These are phyloP conservation scores for Chernovozyma aurita DNA, from an alignment of 1,139 yeast genomes.

Conservation along the genomic window DNA sequence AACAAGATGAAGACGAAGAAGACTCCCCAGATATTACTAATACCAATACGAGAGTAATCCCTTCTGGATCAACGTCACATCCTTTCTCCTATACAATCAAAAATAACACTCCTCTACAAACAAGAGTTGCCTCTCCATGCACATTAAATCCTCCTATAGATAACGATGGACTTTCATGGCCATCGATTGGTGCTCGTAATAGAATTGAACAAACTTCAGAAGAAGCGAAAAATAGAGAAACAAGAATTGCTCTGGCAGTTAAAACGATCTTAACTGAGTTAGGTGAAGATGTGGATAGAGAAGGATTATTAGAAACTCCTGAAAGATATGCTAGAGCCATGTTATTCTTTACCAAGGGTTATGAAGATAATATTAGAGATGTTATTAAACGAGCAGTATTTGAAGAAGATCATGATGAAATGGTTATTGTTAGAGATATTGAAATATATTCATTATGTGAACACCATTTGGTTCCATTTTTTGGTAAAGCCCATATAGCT, in stretches of 20 bases:
- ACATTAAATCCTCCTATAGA: slow-evolving; percentile 84
- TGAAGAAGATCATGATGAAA: slow-evolving; percentile 97
- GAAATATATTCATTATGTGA: slow-evolving; percentile 92
- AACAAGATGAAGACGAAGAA: background rate
- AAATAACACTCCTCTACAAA: slow-evolving; percentile 50
- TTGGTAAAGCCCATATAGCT: slow-evolving; percentile 94
- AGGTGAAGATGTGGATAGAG: slow-evolving; percentile 88
- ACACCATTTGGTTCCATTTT: slow-evolving; percentile 95
- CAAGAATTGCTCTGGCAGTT: slow-evolving; percentile 81
- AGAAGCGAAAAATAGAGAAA: slow-evolving; percentile 59
- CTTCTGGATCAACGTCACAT: background rate
- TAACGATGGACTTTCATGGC: slow-evolving; percentile 91
- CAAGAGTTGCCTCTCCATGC: slow-evolving; percentile 79
- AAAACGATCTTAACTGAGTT: slow-evolving; percentile 75
- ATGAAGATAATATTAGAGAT: slow-evolving; percentile 86
- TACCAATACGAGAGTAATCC: background rate
- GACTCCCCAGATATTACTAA: background rate
- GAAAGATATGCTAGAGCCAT: slow-evolving; percentile 95
- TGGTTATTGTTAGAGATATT: slow-evolving; percentile 96
- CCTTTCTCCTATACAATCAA: background rate
- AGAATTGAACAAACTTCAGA: slow-evolving; percentile 65
- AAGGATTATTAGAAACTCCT: slow-evolving; percentile 91
- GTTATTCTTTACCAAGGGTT: slow-evolving; percentile 93
- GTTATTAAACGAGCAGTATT: slow-evolving; percentile 94
- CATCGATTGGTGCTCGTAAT: slow-evolving; percentile 78